These are phyloP conservation scores for Monosporascus sp. DNA, from an alignment of 2,329 filamentous ascomycete species.

Conservation along the genomic window DNA sequence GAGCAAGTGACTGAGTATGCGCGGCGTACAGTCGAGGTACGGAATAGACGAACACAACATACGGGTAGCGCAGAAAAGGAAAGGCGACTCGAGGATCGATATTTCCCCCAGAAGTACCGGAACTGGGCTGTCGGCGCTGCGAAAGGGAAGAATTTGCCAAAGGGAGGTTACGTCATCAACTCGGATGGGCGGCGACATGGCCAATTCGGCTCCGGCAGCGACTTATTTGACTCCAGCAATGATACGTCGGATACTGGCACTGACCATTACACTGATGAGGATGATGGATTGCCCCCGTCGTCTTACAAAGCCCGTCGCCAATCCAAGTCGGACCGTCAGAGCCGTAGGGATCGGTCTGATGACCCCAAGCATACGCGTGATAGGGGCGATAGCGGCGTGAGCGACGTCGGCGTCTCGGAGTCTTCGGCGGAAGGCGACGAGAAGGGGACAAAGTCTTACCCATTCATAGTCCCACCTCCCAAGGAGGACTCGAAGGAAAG, in stretches of 20 bases:
- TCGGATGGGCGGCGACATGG: conserved; percentile 15
- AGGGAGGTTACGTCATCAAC: conserved; percentile 15
- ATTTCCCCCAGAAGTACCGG: conserved; percentile 27
- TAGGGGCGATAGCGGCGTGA: conserved; percentile 9
- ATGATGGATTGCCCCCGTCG: conserved; percentile 5
- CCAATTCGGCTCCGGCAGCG: conserved; percentile 16
- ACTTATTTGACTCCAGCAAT: conserved; percentile 24
- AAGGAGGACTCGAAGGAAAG: conserved; percentile 13
- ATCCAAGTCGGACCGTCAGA: conserved; percentile 11
- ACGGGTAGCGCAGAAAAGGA: conserved; percentile 7
- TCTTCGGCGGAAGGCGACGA: conserved; percentile 12
- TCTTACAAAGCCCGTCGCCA: conserved; percentile 11
- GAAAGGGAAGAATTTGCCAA: conserved; percentile 2
- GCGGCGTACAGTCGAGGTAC: conserved; percentile 41
- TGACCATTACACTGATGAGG: background rate
- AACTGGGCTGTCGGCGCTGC: conserved; percentile 22
- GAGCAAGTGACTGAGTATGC: conserved; percentile 50
- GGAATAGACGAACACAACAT: conserved; percentile 29
- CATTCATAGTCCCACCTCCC: conserved; percentile 36
- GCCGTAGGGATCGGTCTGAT: conserved; percentile 2
- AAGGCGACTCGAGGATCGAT: conserved; percentile 19
- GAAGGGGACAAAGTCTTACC: conserved; percentile 30
- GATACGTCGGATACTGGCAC: conserved; percentile 10
- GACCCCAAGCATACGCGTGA: conserved; percentile 6
- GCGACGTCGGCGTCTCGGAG: conserved; percentile 3